phyloP scores from a whole-genome alignment of 2,329 filamentous ascomycete species.

The Talaromyces albobiverticillius region DNA sequence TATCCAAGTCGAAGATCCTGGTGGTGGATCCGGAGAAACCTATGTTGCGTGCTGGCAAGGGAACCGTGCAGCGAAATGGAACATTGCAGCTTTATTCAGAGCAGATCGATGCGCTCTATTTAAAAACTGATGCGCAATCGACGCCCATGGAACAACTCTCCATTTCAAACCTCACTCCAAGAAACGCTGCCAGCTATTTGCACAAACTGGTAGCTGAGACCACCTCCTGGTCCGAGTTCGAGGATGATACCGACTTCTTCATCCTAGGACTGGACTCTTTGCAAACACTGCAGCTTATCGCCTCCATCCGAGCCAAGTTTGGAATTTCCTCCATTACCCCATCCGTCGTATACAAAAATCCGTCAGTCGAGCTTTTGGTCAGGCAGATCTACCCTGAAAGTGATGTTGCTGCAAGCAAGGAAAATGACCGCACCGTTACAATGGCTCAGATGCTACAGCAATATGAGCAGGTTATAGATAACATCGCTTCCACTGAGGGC shows the following conservation, averaged over 20 bases:
- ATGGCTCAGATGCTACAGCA: neutral
- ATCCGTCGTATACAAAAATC: neutral
- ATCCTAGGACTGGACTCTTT: slow-evolving; percentile 2
- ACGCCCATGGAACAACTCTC: neutral
- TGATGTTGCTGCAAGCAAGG: neutral
- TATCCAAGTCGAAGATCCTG: slow-evolving; percentile 26
- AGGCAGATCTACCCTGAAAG: neutral
- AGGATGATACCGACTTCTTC: slow-evolving; percentile 2
- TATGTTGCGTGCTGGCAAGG: slow-evolving; percentile 33
- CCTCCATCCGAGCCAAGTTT: slow-evolving; percentile 2
- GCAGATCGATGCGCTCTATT: slow-evolving; percentile 34
- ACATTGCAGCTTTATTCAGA: slow-evolving; percentile 27
- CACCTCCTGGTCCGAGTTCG: neutral
- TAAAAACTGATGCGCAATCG: neutral
- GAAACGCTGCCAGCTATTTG: neutral
- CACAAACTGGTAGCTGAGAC: neutral
- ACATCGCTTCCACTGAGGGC: neutral
- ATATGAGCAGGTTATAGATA: neutral
- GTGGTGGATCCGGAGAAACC: slow-evolving; percentile 31
- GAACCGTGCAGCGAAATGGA: slow-evolving; percentile 32
- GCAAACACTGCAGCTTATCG: neutral
- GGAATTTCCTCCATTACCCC: neutral
- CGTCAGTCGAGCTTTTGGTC: neutral
- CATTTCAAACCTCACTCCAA: neutral
- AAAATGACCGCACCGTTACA: neutral